These are phyloP conservation scores for Hylodesmum podocarpum DNA, from an alignment of 306 rosid species.

Conservation along the genomic window DNA sequence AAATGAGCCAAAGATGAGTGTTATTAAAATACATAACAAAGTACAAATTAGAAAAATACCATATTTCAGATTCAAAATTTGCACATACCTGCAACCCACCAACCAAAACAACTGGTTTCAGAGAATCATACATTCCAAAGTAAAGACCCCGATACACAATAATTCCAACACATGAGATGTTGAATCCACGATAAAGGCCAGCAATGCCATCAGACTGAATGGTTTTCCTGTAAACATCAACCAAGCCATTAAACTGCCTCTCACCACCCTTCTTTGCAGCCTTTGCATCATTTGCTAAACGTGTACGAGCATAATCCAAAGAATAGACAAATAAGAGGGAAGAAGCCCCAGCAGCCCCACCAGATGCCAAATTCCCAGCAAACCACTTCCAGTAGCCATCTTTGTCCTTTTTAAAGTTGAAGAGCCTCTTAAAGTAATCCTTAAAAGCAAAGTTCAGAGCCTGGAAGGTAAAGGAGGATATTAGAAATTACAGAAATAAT, in stretches of 20 bases:
- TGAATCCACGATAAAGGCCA: conserved; percentile 93
- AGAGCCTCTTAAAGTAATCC: conserved; percentile 90
- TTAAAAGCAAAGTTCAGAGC: conserved; percentile 89
- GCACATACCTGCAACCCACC: conserved; percentile 69
- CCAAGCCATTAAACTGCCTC: conserved; percentile 85
- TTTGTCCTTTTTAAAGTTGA: conserved; percentile 80
- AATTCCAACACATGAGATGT: conserved; percentile 74
- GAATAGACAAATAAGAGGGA: conserved; percentile 81
- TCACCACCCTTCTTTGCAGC: conserved; percentile 85
- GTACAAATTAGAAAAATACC: neutral
- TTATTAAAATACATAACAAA: neutral
- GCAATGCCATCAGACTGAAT: conserved; percentile 75
- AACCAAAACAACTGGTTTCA: conserved; percentile 79
- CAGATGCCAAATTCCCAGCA: conserved; percentile 92
- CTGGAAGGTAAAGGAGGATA: conserved; percentile 39
- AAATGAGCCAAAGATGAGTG: neutral
- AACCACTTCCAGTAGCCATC: conserved; percentile 97
- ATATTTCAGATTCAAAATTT: neutral
- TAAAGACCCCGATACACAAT: conserved; percentile 90
- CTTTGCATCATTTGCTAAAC: conserved; percentile 80
- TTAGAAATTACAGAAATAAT: neutral
- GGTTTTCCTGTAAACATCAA: conserved; percentile 84
- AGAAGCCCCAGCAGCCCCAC: conserved; percentile 92
- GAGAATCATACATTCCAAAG: conserved; percentile 90
- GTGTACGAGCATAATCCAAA: conserved; percentile 80